phyloP scores from a whole-genome alignment of 1,139 yeast species.

The Geotrichum macrosporum region DNA sequence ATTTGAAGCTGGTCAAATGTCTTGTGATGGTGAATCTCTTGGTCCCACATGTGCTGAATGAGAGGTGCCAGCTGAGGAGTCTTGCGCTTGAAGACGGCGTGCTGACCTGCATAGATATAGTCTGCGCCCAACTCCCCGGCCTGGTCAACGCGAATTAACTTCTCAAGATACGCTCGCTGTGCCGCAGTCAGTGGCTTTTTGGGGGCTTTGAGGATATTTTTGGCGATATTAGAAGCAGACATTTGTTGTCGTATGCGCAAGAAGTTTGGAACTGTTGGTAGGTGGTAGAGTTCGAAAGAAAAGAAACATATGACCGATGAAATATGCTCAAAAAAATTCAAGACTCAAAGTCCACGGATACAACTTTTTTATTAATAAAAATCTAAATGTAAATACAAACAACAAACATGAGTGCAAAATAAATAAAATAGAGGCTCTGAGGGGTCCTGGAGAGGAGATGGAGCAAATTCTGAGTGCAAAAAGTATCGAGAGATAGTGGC shows the following conservation, averaged over 20 bases:
- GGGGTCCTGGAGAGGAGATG: too few species aligned
- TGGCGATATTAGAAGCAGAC: constrained; percentile 18
- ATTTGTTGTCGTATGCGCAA: neutral
- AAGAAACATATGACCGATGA: too few species aligned
- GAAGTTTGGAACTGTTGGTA: too few species aligned
- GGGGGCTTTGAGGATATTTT: constrained; percentile 17
- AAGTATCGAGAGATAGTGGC: too few species aligned
- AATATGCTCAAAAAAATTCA: too few species aligned
- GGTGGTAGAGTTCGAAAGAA: constrained; percentile 9
- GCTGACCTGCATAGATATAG: constrained; percentile 88
- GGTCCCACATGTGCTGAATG: constrained; percentile 96
- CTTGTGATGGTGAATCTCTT: constrained; percentile 83
- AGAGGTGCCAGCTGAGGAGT: constrained; percentile 59
- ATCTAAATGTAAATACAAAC: too few species aligned
- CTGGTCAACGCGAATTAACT: constrained; percentile 87
- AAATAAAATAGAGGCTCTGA: too few species aligned
- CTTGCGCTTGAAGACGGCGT: constrained; percentile 63
- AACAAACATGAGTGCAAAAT: too few species aligned
- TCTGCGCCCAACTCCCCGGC: constrained; percentile 99
- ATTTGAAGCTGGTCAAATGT: constrained; percentile 77
- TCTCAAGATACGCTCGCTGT: constrained; percentile 58
- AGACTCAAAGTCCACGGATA: too few species aligned
- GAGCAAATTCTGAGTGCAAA: too few species aligned
- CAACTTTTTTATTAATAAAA: too few species aligned
- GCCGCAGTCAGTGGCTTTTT: constrained; percentile 24